These are phyloP conservation scores for Halophytophthora batemanensis DNA, from an alignment of 352 stramenopile genomes.

Conservation along the genomic window DNA sequence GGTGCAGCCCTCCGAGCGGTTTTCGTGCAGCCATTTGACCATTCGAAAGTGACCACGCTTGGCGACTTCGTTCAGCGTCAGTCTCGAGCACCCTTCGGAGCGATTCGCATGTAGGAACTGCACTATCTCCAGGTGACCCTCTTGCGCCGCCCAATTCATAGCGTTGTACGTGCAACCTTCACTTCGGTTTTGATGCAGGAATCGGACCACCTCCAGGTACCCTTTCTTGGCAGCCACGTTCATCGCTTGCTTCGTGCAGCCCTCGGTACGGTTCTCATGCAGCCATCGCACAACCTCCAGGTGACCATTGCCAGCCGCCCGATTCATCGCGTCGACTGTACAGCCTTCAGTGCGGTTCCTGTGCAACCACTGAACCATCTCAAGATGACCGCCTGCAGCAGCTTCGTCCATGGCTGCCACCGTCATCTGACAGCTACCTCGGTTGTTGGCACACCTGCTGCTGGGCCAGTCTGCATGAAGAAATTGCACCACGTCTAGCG, in stretches of 20 bases:
- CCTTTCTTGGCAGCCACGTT: slow-evolving; percentile 27
- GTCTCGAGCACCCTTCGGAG: slow-evolving; percentile 27
- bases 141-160: slow-evolving; percentile 28
- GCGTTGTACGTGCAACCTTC: slow-evolving; percentile 34
- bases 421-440: slow-evolving; percentile 12
- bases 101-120: slow-evolving; percentile 26
- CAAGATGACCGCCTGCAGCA: slow-evolving; percentile 24
- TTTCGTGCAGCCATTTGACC: slow-evolving; percentile 23
- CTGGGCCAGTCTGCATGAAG: slow-evolving; percentile 16
- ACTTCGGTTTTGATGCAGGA: slow-evolving; percentile 21
- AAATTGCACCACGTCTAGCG: slow-evolving; percentile 25
- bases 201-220: slow-evolving; percentile 28
- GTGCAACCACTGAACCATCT: slow-evolving; percentile 30
- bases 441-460: slow-evolving; percentile 15
- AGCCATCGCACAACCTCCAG: slow-evolving; percentile 25
- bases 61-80: slow-evolving; percentile 29
- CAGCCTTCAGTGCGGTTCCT: slow-evolving; percentile 23
- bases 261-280: slow-evolving; percentile 20
- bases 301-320: slow-evolving; percentile 26
- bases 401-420: slow-evolving; percentile 23
- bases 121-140: slow-evolving; percentile 24
- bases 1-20: slow-evolving; percentile 26
- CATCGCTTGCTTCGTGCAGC: slow-evolving; percentile 30
- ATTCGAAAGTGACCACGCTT: slow-evolving; percentile 27
- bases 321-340: slow-evolving; percentile 28